Conservation (phyloP, 1,139 yeast genomes). For the Kurtzmaniella quercitrusa region DNA sequence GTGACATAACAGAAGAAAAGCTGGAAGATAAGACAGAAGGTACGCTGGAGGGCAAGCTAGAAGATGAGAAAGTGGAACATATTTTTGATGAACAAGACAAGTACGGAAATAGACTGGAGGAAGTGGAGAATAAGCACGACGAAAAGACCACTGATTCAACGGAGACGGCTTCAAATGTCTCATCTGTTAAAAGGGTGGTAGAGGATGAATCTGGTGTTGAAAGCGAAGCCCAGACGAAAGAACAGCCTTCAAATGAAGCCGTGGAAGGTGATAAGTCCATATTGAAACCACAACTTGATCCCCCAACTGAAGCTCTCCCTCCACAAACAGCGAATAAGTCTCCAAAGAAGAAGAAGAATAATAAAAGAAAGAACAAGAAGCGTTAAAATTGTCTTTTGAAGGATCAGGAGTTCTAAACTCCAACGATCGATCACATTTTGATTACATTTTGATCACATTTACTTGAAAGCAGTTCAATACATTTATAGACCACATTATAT, state of each 20-base stretch:
- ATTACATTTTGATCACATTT: too few relatives aligned
- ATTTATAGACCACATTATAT: background rate
- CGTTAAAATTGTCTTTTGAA: too few relatives aligned
- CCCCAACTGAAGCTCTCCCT: background rate
- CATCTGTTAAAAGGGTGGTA: constrained; percentile 11
- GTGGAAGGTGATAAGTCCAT: background rate
- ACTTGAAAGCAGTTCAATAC: background rate
- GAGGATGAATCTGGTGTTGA: background rate
- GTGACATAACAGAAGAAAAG: constrained; percentile 8
- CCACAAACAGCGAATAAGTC: background rate
- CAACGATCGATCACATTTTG: background rate
- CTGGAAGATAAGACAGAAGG: too few relatives aligned
- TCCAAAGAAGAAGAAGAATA: constrained; percentile 2
- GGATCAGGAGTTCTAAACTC: too few relatives aligned
- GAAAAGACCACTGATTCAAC: constrained; percentile 3
- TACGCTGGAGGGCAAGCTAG: too few relatives aligned
- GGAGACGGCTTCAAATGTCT: constrained; percentile 15
- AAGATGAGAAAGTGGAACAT: too few relatives aligned
- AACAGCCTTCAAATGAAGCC: background rate
- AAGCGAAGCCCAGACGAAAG: background rate
- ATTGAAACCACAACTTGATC: background rate
- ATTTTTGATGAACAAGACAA: too few relatives aligned
- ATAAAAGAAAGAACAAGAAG: constrained; percentile 1
- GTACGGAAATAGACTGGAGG: too few relatives aligned
- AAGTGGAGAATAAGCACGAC: too few relatives aligned